phyloP scores from a whole-genome alignment of 305 asterid genomes.

The Petunia hybrid region DNA sequence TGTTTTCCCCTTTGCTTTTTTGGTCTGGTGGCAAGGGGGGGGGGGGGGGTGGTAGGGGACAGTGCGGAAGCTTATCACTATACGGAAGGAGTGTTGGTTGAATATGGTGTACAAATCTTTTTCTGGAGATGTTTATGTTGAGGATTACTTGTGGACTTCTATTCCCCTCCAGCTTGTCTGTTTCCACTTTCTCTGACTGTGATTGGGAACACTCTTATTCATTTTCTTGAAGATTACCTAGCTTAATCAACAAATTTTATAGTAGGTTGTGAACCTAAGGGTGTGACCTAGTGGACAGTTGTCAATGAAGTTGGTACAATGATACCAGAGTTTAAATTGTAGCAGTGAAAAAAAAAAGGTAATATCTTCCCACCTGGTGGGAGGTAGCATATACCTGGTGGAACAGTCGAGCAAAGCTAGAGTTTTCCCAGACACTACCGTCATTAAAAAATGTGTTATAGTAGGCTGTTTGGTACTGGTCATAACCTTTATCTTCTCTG shows the following conservation, averaged over 20 bases:
- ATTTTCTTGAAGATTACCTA: neutral
- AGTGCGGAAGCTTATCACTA: neutral
- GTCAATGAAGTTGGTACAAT: too few species aligned
- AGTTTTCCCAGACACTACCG: slow-evolving; percentile 63
- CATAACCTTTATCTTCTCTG: slow-evolving; percentile 17
- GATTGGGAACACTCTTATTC: neutral
- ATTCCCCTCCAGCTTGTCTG: neutral
- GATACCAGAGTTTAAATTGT: too few species aligned
- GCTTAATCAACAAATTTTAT: neutral
- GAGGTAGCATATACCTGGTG: slow-evolving; percentile 50
- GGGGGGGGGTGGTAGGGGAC: neutral
- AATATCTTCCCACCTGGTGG: slow-evolving; percentile 34
- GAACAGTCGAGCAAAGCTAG: slow-evolving; percentile 50
- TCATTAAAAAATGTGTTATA: too few species aligned
- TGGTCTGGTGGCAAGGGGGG: neutral
- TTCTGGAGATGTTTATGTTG: neutral
- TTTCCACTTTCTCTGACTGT: neutral
- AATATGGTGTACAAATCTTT: neutral
- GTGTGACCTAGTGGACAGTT: too few species aligned
- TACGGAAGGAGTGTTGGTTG: neutral
- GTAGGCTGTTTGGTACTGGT: neutral
- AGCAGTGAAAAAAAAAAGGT: too few species aligned
- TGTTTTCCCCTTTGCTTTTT: too few species aligned
- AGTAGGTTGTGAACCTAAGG: neutral
- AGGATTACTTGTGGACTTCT: neutral